Base-by-base conservation (phyloP, 441 rosid genomes). In the Populus hybrid region DNA sequence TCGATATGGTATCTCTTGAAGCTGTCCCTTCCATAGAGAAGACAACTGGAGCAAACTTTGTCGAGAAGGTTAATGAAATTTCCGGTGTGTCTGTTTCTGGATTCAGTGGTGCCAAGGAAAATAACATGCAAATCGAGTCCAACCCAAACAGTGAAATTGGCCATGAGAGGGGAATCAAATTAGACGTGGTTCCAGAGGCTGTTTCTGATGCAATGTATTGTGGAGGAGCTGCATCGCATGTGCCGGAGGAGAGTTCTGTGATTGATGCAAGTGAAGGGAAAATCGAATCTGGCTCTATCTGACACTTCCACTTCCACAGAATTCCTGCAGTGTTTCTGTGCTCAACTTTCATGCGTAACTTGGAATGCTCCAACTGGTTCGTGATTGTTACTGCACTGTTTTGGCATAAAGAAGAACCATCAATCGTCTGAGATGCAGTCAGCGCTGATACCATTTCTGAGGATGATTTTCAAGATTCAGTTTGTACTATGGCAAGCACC, bases 1-100 rank as follows among this genome's bases (percentile, higher is more conserved):
- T 26, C 61, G 77, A 82, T 30, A 19, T 76, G 67, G 57, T 79
- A 64, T 79, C 68, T 70, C 69, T 81, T 14, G 78, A 76, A 65
- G 70, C 77, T n/a, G 79, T 61, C 30, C 71, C 74, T 70, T 76
- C 78, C 53, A 64, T 65, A 21, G 67, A 71, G 73, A 28, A 70
- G 26, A 70, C 46, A 64, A 23, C 63, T 71, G 76, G 32, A 21
- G 84, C 24, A 64, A 74, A 77, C 26, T 50, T 16, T 16, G 21
- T 34, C 11, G 78, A 70, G 46, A 74, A 75, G 30, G 38, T 68
- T 11, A 65, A 40, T 65, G 76, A 63, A 67, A 73, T 53, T 64
- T 67, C 79, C 18, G 69, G 40, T 32, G 72, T 46, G 24, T 79
- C 75, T 69, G 72, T 64, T 36, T 24, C 82, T 8, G n/a, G 61